Percentiles rank a stretch among this genome's conserved stretches.
Evolutionary conservation across 371 early-diverging fungal species (phyloP).

Genomic region (Mucor mucedo): DNA sequence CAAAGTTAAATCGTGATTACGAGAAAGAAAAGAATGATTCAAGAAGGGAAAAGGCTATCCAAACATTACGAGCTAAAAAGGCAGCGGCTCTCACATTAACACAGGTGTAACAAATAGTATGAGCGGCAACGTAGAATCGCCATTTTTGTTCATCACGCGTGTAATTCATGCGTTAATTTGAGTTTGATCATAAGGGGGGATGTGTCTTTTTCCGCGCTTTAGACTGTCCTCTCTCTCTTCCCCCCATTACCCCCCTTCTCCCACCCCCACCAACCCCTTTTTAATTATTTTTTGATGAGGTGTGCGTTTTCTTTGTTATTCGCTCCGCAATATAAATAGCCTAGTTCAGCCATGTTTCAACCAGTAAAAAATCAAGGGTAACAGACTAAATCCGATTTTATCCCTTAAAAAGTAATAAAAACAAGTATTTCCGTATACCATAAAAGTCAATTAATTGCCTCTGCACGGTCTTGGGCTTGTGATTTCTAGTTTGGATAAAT

Average conservation of each 20-base stretch:
- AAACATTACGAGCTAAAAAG: slow-evolving; percentile 4
- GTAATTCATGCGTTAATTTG: slow-evolving; percentile 13
- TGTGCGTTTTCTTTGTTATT: neutral
- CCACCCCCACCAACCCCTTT: neutral
- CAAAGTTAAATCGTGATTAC: slow-evolving; percentile 2
- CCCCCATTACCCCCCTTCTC: neutral
- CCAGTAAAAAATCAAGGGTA: neutral
- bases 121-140: slow-evolving; percentile 12
- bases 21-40: neutral
- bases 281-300: neutral
- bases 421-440: slow-evolving; percentile 14
- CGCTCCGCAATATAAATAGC: no score
- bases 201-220: neutral
- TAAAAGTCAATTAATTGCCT: slow-evolving; percentile 32
- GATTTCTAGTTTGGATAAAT: neutral
- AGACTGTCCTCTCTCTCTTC: no score
- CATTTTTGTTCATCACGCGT: slow-evolving; percentile 22
- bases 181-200: neutral
- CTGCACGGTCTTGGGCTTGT: slow-evolving; percentile 28
- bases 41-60: slow-evolving; percentile 7
- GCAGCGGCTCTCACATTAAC: neutral
- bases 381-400: slow-evolving; percentile 2
- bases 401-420: neutral
- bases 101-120: slow-evolving; percentile 4
- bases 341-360: no score